Base-by-base conservation (phyloP, 148 eudicot genomes). In the Heliamphora exappendiculata region DNA sequence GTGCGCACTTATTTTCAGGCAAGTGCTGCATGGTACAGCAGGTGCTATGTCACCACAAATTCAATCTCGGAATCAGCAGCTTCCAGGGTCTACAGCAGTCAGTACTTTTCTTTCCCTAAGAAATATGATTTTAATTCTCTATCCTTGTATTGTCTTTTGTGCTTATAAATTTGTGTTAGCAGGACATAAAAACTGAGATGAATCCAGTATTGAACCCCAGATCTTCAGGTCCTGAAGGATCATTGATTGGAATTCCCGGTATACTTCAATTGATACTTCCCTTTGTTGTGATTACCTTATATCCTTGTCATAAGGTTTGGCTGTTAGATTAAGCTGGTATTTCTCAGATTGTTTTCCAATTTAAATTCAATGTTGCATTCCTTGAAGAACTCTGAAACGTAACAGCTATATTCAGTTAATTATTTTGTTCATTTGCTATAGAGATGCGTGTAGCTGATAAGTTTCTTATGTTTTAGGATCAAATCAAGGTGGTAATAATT, bases 21-120 rank as follows among this genome's bases (percentile, higher is more conserved):
- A 93, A 89, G 89, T 96, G 78, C 86, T 93, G 88, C 98, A 91
- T 82, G 94, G 97, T 78, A 65, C 96, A 78, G 90, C 91, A 59
- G 97, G 98, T 76, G 87, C 89, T 62, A 85, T 96, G 89, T 89
- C 94, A 66, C 86, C 97, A 0, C 98, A 89, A 82, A 80, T 96
- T 65, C 93, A 89, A 80, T 77, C 90, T 78, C 93, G 99, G 65
- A 87, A 82, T 80, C 99, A 88, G 84, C 98, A 91, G 81, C 91
- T 86, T 85, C 84, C 90, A 14, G 96, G 89, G 63, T 71, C 88
- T 58, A 82, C 81, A 70, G 75, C 86, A 11, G 86, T 87, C 44
- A 82, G 86, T 80, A 60, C 37, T 73, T 63, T 36, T 72, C 65
- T 19, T 34, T 14, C 17, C 51, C n/a, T 26, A 5, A 26, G 19